Conservation (phyloP, 352 stramenopile genomes). For the Phytophthora boehmeriae region DNA sequence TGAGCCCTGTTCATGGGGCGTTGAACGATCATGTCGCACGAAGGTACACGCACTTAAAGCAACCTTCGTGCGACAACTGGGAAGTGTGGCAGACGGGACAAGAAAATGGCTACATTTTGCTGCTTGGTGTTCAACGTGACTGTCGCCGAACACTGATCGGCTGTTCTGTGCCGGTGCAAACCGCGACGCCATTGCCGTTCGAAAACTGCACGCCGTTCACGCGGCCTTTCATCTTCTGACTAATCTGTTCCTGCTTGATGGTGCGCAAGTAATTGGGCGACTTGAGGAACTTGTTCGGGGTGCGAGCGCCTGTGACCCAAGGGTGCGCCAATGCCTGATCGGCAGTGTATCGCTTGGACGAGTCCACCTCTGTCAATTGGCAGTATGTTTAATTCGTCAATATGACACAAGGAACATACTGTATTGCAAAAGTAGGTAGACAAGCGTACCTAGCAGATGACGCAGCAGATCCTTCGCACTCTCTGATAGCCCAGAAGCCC, state of each 20-base stretch:
- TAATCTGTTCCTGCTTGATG: conserved; percentile 76
- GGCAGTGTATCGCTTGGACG: conserved; percentile 77
- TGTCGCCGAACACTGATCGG: conserved; percentile 64
- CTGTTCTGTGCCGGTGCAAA: conserved; percentile 22
- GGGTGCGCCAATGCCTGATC: conserved; percentile 84
- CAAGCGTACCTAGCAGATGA: conserved; percentile 65
- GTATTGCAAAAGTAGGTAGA: background rate
- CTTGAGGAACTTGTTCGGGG: conserved; percentile 87
- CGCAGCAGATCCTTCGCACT: conserved; percentile 87
- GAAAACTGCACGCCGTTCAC: conserved; percentile 24
- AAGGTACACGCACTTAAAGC: conserved; percentile 12
- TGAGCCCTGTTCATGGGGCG: conserved; percentile 11
- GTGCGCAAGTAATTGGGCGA: conserved; percentile 87
- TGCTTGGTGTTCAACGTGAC: conserved; percentile 51
- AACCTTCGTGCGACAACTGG: conserved; percentile 9
- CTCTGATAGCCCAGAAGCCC: conserved; percentile 88
- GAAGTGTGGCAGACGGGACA: background rate
- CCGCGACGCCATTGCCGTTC: conserved; percentile 19
- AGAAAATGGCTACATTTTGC: conserved; percentile 4
- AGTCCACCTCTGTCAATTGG: conserved; percentile 66
- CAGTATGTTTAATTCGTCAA: background rate
- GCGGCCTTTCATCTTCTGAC: conserved; percentile 41
- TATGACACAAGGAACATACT: background rate
- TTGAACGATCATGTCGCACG: conserved; percentile 9
- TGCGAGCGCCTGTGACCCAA: conserved; percentile 87